Base-by-base conservation (phyloP, 139 green algal genomes). In the Picochlorum sp. region DNA sequence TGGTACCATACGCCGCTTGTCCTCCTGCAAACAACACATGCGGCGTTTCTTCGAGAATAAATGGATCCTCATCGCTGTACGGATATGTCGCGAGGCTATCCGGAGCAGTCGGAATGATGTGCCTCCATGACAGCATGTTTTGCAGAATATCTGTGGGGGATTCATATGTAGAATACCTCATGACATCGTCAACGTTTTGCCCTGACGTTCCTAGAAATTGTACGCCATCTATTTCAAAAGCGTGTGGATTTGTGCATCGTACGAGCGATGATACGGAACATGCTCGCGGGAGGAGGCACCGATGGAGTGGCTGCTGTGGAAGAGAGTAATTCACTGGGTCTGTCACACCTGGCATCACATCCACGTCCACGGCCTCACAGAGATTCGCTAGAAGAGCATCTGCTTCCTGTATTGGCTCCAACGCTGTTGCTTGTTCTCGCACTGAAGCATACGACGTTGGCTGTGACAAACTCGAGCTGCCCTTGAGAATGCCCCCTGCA, bases 281-380 rank as follows among this genome's bases (percentile, higher is more conserved):
- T 54, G 83, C 79, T 4, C 65, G 55, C 3, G 84, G 85, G 31
- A 97, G 78, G 21, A 97, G 80, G 68, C 88, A 95, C 45, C 57
- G 68, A 80, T 98, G 90, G 55, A 98, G 67, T n/a, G 90, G 86
- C 79, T 98, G 94, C 77, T 99, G 94, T 11, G 94, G 94, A 63
- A 99, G 74, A 13, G 88, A 85, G 37, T 87, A 80, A 66, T 95
- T 97, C 62, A 86, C 80, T 0, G 90, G 92, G 74, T 99, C 94
- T 23, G 76, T 76, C 1, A 77, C 59, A 2, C 94, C 94, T 3
- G 94, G 90, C 90, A 99, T 97, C 11, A 98, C 65, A 69, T 99
- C 94, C 21, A 99, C 81, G 0, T 88, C 89, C 49, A 98, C 62
- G 4, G 74, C 75, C 1, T 75, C 73, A 2, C 79, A 83, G 31